A percentile compares a stretch with the other conserved stretches of the same genome.
These are phyloP conservation scores for Mycena maculata DNA, from an alignment of 768 basidiomycete species.

Conservation along the genomic window DNA sequence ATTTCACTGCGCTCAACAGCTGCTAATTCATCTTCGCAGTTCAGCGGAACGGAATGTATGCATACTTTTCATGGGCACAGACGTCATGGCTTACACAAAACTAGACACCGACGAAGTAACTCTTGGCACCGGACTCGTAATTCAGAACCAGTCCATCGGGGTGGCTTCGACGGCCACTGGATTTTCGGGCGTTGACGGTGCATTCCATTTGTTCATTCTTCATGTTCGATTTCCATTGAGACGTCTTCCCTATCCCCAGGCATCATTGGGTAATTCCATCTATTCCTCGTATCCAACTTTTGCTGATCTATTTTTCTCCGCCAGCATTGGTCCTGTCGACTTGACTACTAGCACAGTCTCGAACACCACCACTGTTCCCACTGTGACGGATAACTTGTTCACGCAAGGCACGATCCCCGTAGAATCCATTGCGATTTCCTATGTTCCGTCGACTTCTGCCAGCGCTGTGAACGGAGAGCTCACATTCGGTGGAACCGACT, in stretches of 20 bases:
- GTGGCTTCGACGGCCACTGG: slow-evolving; percentile 57
- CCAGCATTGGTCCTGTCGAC: slow-evolving; percentile 63
- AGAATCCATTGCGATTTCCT: slow-evolving; percentile 64
- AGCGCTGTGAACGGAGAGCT: slow-evolving; percentile 63
- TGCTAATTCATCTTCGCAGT: slow-evolving; percentile 30
- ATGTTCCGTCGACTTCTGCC: slow-evolving; percentile 56
- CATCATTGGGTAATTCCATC: slow-evolving; percentile 56
- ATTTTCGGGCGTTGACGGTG: slow-evolving; percentile 62
- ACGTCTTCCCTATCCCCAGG: slow-evolving; percentile 48
- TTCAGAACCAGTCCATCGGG: slow-evolving; percentile 61
- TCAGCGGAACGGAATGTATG: slow-evolving; percentile 65
- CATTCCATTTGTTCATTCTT: slow-evolving; percentile 49
- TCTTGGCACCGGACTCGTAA: slow-evolving; percentile 53
- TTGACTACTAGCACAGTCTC: slow-evolving; percentile 59
- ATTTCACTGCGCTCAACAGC: not conserved
- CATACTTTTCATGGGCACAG: not conserved
- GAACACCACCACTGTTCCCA: slow-evolving; percentile 54
- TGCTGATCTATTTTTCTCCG: not conserved
- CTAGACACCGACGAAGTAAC: slow-evolving; percentile 62
- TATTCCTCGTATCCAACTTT: not conserved
- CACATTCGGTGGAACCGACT: slow-evolving; percentile 65
- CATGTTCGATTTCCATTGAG: too few relatives aligned
- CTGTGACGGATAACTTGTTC: slow-evolving; percentile 69
- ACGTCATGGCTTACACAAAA: slow-evolving; percentile 4
- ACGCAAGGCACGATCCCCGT: slow-evolving; percentile 57